Evolutionary conservation across 208 protist species (phyloP).

Genomic region (Leishmania braziliensis): DNA sequence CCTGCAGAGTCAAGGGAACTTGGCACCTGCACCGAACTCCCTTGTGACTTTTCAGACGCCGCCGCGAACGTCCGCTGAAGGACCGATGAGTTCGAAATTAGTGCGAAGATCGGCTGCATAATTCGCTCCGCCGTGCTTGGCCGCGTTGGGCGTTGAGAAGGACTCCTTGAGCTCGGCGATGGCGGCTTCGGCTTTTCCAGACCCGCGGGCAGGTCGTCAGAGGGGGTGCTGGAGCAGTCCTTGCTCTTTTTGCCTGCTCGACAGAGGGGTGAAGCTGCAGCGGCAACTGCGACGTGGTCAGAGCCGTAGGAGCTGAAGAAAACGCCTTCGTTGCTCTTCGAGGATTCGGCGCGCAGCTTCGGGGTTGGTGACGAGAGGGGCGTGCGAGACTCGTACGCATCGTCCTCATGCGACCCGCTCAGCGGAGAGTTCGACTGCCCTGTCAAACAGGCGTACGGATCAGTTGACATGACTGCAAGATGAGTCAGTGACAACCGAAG

Average conservation of each 20-base stretch:
- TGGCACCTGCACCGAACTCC: background rate
- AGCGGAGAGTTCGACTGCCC: background rate
- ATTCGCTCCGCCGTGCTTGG: background rate
- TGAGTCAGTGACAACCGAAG: background rate
- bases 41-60: background rate
- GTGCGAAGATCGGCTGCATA: background rate
- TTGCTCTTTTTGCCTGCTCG: background rate
- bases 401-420: background rate
- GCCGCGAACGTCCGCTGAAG: background rate
- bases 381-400: conserved; percentile 3
- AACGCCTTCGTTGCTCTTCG: conserved; percentile 9
- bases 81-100: background rate
- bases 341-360: conserved; percentile 4
- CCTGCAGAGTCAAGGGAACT: background rate
- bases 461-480: background rate
- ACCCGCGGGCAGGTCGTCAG: background rate
- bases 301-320: conserved; percentile 22
- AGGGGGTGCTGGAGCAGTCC: background rate
- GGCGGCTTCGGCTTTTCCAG: background rate
- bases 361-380: conserved; percentile 1
- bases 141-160: background rate
- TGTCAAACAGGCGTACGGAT: background rate
- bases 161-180: background rate
- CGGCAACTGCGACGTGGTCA: conserved; percentile 12
- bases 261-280: background rate